A percentile compares a stretch with the other conserved stretches of the same genome.
Conservation (phyloP, 176 grass and related monocot species). For the Otatea glauca region DNA sequence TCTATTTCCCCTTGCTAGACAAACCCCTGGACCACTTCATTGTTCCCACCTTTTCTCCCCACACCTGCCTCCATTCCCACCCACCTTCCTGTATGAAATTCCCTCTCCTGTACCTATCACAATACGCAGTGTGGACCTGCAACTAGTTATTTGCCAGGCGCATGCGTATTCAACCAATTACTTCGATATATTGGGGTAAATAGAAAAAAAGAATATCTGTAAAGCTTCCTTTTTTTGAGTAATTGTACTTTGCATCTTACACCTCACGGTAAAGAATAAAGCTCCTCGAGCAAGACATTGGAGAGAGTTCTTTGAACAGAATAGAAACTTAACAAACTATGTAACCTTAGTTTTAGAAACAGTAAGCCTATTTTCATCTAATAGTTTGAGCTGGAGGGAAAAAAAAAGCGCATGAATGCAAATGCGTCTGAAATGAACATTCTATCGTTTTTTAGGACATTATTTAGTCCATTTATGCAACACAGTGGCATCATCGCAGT, state of each 20-base stretch:
- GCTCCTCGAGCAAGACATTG: background rate
- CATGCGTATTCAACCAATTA: background rate
- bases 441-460: background rate
- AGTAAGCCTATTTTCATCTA: background rate
- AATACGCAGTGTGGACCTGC: background rate
- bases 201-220: background rate
- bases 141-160: constrained; percentile 7
- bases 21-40: constrained; percentile 1
- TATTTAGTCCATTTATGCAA: background rate
- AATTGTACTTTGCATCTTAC: constrained; percentile 9
- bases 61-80: background rate
- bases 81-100: constrained; percentile 1
- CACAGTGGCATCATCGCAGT: background rate
- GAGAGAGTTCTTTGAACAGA: background rate
- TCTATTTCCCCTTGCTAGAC: background rate
- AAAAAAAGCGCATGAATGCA: background rate
- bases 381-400: background rate
- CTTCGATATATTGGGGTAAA: background rate
- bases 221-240: background rate
- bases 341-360: background rate
- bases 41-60: constrained; percentile 7
- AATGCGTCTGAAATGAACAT: background rate
- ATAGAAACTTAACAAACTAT: background rate
- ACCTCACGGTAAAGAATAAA: constrained; percentile 23
- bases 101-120: background rate